Evolutionary conservation across 2,329 filamentous ascomycete genomes (phyloP), one percentile per base, ranked within the genome.

Genomic region (Hymenoscyphus fructigenus): DNA sequence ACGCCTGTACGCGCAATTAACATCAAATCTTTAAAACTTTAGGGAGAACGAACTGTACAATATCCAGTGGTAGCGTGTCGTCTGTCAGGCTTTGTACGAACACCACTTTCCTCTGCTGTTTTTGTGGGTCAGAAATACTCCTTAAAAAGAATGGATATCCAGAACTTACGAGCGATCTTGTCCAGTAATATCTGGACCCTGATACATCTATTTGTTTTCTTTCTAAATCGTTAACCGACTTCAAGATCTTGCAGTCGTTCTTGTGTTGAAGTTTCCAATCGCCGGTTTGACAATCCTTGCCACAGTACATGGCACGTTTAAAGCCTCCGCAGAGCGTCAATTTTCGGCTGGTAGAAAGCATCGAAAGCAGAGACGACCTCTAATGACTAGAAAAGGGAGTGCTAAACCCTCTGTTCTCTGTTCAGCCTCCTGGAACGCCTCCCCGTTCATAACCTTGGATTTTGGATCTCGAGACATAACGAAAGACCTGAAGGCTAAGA

Each of bases 261-360:
- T 44, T 59, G 17, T 47, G 57, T 44, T 38, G 36, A n/a, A 59
- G n/a, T 14, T 44, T 14, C 57, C 57, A 47, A n/a, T 59, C 57
- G 15, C 9, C 10, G 26, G 34, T 12, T 20, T 59, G 34, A 28
- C 57, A 59, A 5, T 47, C 3, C 14, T 59, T 44, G 9, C 57
- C 36, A 15, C 57, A 59, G 23, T 59, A 59, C 17, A 12, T 26
- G 7, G n/a, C 57, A 20, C 36, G 36, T 17, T 17, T 29, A 23
- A 20, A 59, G 10, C 34, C 57, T 14, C 36, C n/a, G 10, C 57
- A 59, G 47, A 12, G 47, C n/a, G 36, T 26, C 57, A 59, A 28
- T 9, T 44, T 47, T 44, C 36, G 7, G 17, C 2, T 44, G n/a
- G 36, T 15, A 59, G 36, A 1, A 29, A 29, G 38, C 57, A 59